Percentiles rank a stretch among this genome's conserved stretches.
Evolutionary conservation across 495 filamentous ascomycete species (phyloP).

Genomic region (Aspergillus incahuasiensis): DNA sequence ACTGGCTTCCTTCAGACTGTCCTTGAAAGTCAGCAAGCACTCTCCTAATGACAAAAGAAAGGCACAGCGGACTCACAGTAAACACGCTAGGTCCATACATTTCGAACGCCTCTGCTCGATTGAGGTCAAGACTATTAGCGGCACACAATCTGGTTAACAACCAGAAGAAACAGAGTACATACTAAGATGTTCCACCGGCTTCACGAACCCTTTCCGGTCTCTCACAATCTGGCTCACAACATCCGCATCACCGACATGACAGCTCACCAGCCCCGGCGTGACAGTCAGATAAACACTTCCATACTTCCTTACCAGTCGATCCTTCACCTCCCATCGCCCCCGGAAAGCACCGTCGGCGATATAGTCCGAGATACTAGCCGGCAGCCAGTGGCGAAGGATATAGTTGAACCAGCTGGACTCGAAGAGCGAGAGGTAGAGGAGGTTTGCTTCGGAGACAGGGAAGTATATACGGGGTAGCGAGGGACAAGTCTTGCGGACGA

Average conservation of each 20-base stretch:
- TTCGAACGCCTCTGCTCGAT: conserved; percentile 27
- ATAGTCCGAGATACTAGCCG: not conserved
- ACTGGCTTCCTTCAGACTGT: conserved; percentile 36
- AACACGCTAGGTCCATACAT: conserved; percentile 45
- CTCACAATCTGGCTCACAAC: conserved; percentile 33
- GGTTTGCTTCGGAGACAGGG: conserved; percentile 27
- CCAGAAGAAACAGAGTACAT: conserved; percentile 4
- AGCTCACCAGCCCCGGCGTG: conserved; percentile 35
- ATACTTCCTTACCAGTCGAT: conserved; percentile 33
- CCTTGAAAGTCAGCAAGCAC: not conserved
- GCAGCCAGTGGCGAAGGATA: conserved; percentile 5
- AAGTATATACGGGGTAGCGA: conserved; percentile 33
- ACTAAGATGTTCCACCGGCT: conserved; percentile 32
- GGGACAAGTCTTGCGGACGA: conserved; percentile 3
- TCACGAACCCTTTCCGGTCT: conserved; percentile 38
- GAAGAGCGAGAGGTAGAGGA: conserved; percentile 22
- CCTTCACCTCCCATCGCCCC: conserved; percentile 13
- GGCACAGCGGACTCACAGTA: conserved; percentile 23
- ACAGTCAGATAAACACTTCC: conserved; percentile 40
- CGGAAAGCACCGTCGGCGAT: not conserved
- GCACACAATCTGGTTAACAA: not conserved
- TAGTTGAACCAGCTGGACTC: not conserved
- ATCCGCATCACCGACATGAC: conserved; percentile 38
- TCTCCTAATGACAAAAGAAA: not conserved
- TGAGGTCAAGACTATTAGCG: not conserved